Percentiles rank a stretch among this genome's conserved stretches.
phyloP scores from a whole-genome alignment of 2,329 filamentous ascomycete genomes.

The Cercospora nicotianae region DNA sequence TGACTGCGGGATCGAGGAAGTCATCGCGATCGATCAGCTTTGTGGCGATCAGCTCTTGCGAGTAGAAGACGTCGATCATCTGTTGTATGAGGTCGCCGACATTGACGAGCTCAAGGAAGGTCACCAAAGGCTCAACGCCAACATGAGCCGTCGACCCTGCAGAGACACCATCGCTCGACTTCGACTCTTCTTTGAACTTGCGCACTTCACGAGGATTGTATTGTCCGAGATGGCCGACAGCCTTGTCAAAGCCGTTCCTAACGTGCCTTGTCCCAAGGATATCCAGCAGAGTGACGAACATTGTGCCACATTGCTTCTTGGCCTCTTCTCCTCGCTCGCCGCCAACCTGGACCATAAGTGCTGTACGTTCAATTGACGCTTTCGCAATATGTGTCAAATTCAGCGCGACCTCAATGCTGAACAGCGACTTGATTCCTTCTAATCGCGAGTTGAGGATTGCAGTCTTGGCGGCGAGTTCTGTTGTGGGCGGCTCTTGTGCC shows the following conservation, averaged over 20 bases:
- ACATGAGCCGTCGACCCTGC: conserved; percentile 15
- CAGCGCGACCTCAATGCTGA: conserved; percentile 93
- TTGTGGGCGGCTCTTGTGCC: conserved; percentile 69
- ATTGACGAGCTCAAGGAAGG: conserved; percentile 95
- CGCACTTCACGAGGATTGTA: conserved; percentile 86
- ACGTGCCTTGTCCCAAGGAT: conserved; percentile 85
- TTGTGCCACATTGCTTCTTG: conserved; percentile 81
- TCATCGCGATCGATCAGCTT: conserved; percentile 89
- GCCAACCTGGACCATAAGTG: conserved; percentile 76
- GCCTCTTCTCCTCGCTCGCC: conserved; percentile 76
- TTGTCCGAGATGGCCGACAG: conserved; percentile 82
- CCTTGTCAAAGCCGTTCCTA: conserved; percentile 89
- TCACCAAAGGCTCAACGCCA: conserved; percentile 86
- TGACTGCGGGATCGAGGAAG: conserved; percentile 85
- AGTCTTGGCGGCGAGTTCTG: conserved; percentile 94
- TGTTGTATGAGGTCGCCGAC: conserved; percentile 97
- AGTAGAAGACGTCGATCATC: conserved; percentile 98
- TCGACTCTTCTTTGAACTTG: conserved; percentile 47
- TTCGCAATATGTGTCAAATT: conserved; percentile 88
- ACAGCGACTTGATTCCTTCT: conserved; percentile 90
- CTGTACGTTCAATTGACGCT: conserved; percentile 78
- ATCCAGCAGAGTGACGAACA: conserved; percentile 81
- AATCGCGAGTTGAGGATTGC: conserved; percentile 93
- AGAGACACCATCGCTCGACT: conserved; percentile 12
- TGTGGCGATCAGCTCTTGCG: conserved; percentile 82